These are phyloP conservation scores for Lagerstroemia speciosa DNA, from an alignment of 345 rosid species.

Conservation along the genomic window DNA sequence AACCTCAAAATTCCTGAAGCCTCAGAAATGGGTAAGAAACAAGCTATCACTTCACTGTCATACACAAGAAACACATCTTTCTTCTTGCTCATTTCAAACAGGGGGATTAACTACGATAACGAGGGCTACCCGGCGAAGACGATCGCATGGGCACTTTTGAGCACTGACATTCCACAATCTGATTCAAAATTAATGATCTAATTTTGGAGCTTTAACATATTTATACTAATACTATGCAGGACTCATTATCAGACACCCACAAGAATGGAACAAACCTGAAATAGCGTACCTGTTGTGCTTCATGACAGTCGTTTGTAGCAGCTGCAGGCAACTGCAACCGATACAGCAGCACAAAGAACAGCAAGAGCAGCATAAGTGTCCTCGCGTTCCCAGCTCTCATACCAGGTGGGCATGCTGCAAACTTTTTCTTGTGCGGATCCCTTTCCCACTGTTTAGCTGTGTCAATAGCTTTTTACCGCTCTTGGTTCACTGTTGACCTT, in stretches of 20 bases:
- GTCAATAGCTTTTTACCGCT: conserved; percentile 25
- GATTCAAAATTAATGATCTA: not conserved
- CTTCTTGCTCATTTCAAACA: too few relatives aligned
- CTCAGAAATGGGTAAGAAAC: too few relatives aligned
- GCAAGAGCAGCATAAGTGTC: conserved; percentile 81
- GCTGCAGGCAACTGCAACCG: conserved; percentile 65
- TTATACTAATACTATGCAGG: not conserved
- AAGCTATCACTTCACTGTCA: too few relatives aligned
- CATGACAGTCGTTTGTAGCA: conserved; percentile 46
- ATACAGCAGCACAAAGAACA: conserved; percentile 66
- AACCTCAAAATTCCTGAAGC: too few relatives aligned
- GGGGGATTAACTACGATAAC: too few relatives aligned
- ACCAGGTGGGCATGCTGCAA: conserved; percentile 54
- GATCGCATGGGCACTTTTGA: too few relatives aligned
- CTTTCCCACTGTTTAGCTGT: conserved; percentile 31
- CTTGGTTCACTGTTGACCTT: conserved; percentile 32
- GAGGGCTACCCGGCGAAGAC: too few relatives aligned
- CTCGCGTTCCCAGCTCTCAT: conserved; percentile 80
- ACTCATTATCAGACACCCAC: not conserved
- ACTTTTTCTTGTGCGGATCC: conserved; percentile 25
- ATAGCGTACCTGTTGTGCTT: not conserved
- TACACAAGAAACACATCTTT: too few relatives aligned
- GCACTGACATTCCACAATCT: not conserved
- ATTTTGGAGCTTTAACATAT: not conserved
- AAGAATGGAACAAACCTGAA: not conserved